These are phyloP conservation scores for Phanerochaete carnosa DNA, from an alignment of 768 basidiomycete genomes.

Conservation along the genomic window DNA sequence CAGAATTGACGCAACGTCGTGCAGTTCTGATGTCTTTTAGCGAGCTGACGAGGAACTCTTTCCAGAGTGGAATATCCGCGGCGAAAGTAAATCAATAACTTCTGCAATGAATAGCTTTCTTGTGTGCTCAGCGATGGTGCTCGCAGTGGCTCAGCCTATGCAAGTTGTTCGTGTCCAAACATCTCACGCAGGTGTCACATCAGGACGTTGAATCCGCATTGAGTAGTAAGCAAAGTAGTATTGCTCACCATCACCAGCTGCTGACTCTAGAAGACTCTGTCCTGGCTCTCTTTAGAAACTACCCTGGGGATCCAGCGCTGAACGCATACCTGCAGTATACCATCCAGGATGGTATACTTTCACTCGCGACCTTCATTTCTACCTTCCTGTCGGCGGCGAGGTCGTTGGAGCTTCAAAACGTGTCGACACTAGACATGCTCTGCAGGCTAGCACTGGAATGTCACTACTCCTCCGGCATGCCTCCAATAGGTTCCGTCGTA, in stretches of 20 bases:
- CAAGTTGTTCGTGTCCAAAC: slow-evolving; percentile 56
- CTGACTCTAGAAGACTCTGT: slow-evolving; percentile 52
- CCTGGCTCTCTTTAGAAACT: slow-evolving; percentile 59
- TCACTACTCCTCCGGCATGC: slow-evolving; percentile 56
- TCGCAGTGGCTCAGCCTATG: slow-evolving; percentile 68
- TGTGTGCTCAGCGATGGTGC: not conserved
- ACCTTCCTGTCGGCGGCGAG: slow-evolving; percentile 67
- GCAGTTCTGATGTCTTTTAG: slow-evolving; percentile 59
- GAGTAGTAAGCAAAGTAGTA: slow-evolving; percentile 46
- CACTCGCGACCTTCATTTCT: slow-evolving; percentile 56
- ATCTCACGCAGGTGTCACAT: slow-evolving; percentile 34
- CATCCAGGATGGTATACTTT: slow-evolving; percentile 52
- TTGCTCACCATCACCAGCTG: not conserved
- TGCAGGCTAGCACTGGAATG: slow-evolving; percentile 63
- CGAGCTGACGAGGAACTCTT: slow-evolving; percentile 70
- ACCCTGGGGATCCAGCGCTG: slow-evolving; percentile 69
- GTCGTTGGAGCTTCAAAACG: slow-evolving; percentile 59
- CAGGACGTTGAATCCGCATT: slow-evolving; percentile 51
- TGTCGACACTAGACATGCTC: slow-evolving; percentile 66
- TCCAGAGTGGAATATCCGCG: slow-evolving; percentile 65
- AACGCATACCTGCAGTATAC: slow-evolving; percentile 62
- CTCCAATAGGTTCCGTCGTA: slow-evolving; percentile 53
- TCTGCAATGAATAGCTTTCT: not conserved
- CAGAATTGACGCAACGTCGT: not conserved
- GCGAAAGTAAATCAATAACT: slow-evolving; percentile 43